Conservation (phyloP, 345 rosid species). For the Eucalyptus melliodora region DNA sequence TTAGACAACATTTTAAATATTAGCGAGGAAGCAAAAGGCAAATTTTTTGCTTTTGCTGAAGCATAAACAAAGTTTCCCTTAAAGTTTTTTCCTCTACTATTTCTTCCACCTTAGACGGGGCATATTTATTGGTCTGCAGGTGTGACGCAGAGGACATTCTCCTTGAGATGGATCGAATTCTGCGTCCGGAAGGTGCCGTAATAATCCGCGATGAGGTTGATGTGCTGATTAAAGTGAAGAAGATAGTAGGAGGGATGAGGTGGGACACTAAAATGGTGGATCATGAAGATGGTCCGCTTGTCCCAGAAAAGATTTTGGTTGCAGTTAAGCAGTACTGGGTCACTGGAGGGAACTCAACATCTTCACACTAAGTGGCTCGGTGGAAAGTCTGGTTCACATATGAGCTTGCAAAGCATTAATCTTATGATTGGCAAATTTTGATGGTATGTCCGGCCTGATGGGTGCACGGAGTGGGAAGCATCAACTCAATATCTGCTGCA, state of each 20-base stretch:
- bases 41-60: not conserved
- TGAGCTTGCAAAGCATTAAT: not conserved
- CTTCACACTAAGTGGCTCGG: constrained; percentile 9
- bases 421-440: not conserved
- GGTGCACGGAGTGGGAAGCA: not conserved
- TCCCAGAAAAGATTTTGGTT: constrained; percentile 77
- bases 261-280: constrained; percentile 96
- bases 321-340: constrained; percentile 99
- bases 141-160: constrained; percentile 84
- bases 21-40: not conserved
- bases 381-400: not conserved
- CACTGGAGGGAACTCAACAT: constrained; percentile 55
- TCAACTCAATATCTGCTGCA: not conserved
- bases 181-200: constrained; percentile 96
- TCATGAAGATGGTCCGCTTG: constrained; percentile 97
- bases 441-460: not conserved
- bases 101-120: not conserved
- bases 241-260: constrained; percentile 71
- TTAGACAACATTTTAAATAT: not conserved
- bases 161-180: constrained; percentile 92
- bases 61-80: not conserved
- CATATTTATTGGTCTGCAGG: constrained; percentile 16
- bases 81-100: not conserved
- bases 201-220: constrained; percentile 89
- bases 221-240: constrained; percentile 66